Evolutionary conservation across 768 basidiomycete genomes (phyloP).

Genomic region (Leccinum imitatum): DNA sequence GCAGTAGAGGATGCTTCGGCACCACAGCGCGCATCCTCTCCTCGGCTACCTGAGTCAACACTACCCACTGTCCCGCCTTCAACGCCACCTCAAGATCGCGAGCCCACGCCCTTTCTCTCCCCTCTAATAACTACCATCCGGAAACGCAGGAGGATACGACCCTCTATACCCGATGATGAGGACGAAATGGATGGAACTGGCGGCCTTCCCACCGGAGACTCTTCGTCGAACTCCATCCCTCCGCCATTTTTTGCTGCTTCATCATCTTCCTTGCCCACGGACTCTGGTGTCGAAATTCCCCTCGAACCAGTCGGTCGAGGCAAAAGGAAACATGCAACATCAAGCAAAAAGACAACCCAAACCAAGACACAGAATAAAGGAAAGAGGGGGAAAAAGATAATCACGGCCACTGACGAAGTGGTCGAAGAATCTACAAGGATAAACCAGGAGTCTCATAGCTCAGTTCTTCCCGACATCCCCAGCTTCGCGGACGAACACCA

Average conservation of each 20-base stretch:
- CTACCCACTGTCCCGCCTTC: constrained; percentile 26
- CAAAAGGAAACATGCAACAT: constrained; percentile 12
- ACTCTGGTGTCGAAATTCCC: constrained; percentile 31
- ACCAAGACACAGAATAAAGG: constrained; percentile 20
- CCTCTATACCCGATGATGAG: constrained; percentile 8
- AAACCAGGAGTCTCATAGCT: constrained; percentile 1
- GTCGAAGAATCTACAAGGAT: constrained; percentile 6
- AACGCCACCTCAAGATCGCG: constrained; percentile 22
- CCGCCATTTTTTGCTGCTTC: constrained; percentile 49
- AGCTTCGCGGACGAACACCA: not conserved
- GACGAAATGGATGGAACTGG: constrained; percentile 17
- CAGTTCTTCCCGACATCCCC: constrained; percentile 2
- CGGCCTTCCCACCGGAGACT: not conserved
- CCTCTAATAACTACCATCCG: constrained; percentile 18
- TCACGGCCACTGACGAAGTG: constrained; percentile 8
- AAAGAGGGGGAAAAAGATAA: constrained; percentile 28
- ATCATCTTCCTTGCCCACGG: constrained; percentile 36
- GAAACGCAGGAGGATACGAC: constrained; percentile 28
- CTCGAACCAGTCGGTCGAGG: constrained; percentile 6
- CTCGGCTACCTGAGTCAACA: constrained; percentile 38
- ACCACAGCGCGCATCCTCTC: constrained; percentile 26
- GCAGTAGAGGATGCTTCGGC: constrained; percentile 26
- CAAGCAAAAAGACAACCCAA: constrained; percentile 25
- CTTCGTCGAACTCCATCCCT: constrained; percentile 29
- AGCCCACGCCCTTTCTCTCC: constrained; percentile 26